A percentile compares a stretch with the other conserved stretches of the same genome.
phyloP scores from a whole-genome alignment of 192 early-diverging fungal species.

The Coemansia sp. region DNA sequence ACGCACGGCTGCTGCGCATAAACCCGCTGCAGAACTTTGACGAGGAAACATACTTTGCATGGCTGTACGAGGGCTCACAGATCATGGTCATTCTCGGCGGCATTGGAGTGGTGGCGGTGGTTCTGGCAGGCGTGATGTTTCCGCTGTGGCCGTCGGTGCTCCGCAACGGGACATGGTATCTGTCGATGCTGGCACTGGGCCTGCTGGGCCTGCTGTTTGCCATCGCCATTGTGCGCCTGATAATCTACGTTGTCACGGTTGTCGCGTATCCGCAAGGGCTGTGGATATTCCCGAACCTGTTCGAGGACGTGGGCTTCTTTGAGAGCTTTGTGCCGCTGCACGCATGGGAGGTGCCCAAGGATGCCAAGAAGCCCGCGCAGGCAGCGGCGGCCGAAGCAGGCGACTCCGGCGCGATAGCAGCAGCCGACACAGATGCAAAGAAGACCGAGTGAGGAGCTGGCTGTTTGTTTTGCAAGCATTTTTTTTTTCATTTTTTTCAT shows the following conservation, averaged over 20 bases:
- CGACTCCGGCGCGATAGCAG: background rate
- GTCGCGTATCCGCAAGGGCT: constrained; percentile 73
- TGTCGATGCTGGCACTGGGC: constrained; percentile 76
- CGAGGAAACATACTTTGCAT: constrained; percentile 87
- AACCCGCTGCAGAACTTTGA: constrained; percentile 64
- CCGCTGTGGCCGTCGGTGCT: constrained; percentile 90
- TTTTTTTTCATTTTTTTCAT: background rate
- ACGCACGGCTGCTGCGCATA: constrained; percentile 49
- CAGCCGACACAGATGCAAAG: constrained; percentile 14
- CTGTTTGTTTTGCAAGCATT: background rate
- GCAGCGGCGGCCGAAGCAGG: background rate
- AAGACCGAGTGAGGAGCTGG: constrained; percentile 23
- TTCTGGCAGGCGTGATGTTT: constrained; percentile 95
- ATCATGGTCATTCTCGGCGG: constrained; percentile 74
- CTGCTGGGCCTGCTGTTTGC: constrained; percentile 88
- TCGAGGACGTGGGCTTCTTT: constrained; percentile 91
- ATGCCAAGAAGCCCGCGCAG: constrained; percentile 16
- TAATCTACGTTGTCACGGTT: constrained; percentile 78
- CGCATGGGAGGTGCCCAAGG: constrained; percentile 74
- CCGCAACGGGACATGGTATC: constrained; percentile 85
- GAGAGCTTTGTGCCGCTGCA: constrained; percentile 93
- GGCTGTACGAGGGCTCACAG: constrained; percentile 93
- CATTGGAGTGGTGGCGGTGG: constrained; percentile 69
- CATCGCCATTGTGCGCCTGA: constrained; percentile 81
- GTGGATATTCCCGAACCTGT: constrained; percentile 97